phyloP scores from a whole-genome alignment of 768 basidiomycete genomes.

The Auriculariales sp. region DNA sequence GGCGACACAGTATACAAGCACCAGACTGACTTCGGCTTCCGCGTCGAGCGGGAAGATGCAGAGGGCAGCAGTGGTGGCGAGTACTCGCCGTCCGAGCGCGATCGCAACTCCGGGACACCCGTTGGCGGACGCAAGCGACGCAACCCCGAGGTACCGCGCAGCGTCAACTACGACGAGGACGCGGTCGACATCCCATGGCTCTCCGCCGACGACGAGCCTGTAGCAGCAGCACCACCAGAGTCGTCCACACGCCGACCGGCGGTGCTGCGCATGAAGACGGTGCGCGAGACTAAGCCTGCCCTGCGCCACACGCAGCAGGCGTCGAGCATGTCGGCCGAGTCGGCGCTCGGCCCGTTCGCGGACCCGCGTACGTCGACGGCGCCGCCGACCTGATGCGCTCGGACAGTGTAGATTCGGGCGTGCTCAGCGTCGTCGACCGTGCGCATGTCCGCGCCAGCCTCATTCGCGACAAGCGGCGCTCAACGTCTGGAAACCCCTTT shows the following conservation, averaged over 20 bases:
- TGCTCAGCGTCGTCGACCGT: neutral
- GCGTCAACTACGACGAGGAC: neutral
- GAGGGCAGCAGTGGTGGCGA: too few species aligned
- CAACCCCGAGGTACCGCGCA: neutral
- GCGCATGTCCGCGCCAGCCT: neutral
- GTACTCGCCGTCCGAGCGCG: too few species aligned
- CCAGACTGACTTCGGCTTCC: too few species aligned
- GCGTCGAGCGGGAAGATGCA: neutral
- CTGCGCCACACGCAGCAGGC: neutral
- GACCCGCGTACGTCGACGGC: neutral
- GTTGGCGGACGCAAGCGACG: neutral
- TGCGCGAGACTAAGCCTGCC: slow-evolving; percentile 3
- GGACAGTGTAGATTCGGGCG: neutral
- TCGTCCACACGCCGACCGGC: neutral
- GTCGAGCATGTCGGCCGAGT: too few species aligned
- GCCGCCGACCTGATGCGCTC: neutral
- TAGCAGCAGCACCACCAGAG: too few species aligned
- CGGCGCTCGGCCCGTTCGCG: neutral
- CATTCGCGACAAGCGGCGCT: too few species aligned
- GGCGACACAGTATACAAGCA: too few species aligned
- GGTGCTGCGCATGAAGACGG: slow-evolving; percentile 3
- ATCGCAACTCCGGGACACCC: neutral
- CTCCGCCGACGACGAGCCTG: too few species aligned
- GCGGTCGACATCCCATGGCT: neutral
- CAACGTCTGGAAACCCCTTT: too few species aligned